Percentiles rank a stretch among this genome's conserved stretches.
Conservation (phyloP, 2,329 filamentous ascomycete species). For the Aspergillus sp. region DNA sequence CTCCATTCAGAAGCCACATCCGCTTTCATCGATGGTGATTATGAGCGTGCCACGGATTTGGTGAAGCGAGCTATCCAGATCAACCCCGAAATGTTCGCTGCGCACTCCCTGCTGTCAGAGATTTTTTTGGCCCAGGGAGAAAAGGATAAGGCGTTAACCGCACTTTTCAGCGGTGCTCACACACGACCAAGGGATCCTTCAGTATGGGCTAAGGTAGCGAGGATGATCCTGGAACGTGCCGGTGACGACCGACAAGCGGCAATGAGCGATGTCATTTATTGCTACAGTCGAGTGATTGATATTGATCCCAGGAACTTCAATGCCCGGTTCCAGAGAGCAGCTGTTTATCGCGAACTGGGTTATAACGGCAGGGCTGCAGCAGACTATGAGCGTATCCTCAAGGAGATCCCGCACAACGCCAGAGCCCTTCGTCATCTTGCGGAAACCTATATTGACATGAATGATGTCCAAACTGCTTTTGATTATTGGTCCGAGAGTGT, state of each 20-base stretch:
- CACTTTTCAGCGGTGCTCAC: slow-evolving; percentile 51
- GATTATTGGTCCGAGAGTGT: slow-evolving; percentile 47
- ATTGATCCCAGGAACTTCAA: slow-evolving; percentile 46
- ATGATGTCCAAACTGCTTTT: slow-evolving; percentile 42
- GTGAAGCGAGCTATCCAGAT: slow-evolving; percentile 44
- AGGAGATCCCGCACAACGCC: slow-evolving; percentile 46
- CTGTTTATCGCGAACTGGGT: slow-evolving; percentile 46
- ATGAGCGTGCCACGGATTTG: slow-evolving; percentile 36
- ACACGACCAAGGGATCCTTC: slow-evolving; percentile 46
- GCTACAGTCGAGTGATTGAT: slow-evolving; percentile 46
- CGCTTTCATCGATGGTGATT: slow-evolving; percentile 42
- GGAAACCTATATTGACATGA: slow-evolving; percentile 47
- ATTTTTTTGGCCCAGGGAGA: slow-evolving; percentile 50
- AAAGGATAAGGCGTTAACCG: slow-evolving; percentile 48
- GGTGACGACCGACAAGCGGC: slow-evolving; percentile 37
- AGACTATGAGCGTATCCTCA: slow-evolving; percentile 49
- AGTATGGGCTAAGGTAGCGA: slow-evolving; percentile 52
- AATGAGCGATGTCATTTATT: slow-evolving; percentile 45
- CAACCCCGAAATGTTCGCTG: slow-evolving; percentile 56
- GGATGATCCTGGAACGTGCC: slow-evolving; percentile 44
- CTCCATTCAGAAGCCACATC: slow-evolving; percentile 41
- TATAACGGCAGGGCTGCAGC: slow-evolving; percentile 40
- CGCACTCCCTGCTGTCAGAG: slow-evolving; percentile 53
- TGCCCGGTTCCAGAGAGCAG: slow-evolving; percentile 48
- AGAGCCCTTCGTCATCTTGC: slow-evolving; percentile 49